A percentile compares a stretch with the other conserved stretches of the same genome.
Conservation (phyloP, 1,284 basidiomycete genomes). For the Apiotrichum gamsii region DNA sequence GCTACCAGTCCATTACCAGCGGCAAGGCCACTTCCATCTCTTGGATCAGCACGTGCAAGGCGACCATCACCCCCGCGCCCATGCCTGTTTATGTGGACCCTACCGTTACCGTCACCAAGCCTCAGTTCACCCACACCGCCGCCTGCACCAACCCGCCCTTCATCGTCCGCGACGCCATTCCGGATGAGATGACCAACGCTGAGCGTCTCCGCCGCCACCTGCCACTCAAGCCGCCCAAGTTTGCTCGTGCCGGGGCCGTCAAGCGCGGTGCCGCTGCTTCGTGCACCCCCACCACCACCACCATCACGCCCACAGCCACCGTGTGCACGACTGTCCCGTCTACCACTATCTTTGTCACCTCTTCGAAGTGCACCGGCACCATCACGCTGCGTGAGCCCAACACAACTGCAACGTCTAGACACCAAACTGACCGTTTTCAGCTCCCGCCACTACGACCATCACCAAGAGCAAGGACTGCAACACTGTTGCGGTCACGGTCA, state of each 20-base stretch:
- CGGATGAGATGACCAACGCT: conserved; percentile 7
- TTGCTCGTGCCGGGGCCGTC: background rate
- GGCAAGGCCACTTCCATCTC: background rate
- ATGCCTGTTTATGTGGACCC: background rate
- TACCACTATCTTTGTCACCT: no score
- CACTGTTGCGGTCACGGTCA: no score
- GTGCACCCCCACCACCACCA: conserved; percentile 5
- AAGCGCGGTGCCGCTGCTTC: background rate
- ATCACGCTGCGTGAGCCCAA: no score
- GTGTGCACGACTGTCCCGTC: no score
- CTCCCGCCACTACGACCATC: no score
- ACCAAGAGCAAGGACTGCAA: no score
- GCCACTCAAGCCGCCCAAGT: conserved; percentile 1
- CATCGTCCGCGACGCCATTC: background rate
- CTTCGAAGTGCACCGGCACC: no score
- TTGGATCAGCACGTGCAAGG: background rate
- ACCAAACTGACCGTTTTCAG: no score
- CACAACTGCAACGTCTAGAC: no score
- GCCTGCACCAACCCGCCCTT: background rate
- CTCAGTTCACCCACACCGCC: background rate
- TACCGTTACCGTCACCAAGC: background rate
- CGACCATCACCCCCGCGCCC: background rate
- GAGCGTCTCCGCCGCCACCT: conserved; percentile 14
- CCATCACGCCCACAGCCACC: background rate
- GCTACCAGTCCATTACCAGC: background rate